Base-by-base conservation (phyloP, 805 yeast genomes). In the Saturnispora quitensis region DNA sequence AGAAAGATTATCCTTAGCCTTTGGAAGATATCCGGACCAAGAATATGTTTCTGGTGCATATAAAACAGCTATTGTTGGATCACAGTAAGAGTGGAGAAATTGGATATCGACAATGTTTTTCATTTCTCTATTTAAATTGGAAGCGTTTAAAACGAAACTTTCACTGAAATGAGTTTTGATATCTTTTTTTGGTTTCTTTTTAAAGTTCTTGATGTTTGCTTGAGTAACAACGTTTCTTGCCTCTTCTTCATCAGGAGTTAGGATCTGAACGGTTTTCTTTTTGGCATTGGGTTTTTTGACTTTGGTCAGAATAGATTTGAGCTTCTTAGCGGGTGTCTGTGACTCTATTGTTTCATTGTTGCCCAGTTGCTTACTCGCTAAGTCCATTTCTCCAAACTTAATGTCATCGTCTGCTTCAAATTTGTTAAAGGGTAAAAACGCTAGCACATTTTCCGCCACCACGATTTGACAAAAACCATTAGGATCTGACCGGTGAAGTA, bases 11-110 rank as follows among this genome's bases (percentile, higher is more conserved):
- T 88, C 95, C 60, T 80, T 83, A 5, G 68, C 70, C 47, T 74
- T 68, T 2, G 83, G 74, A 34, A 84, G 67, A 50, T 78, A 74
- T 0, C 96, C 96, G 0, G 95, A 82, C 96, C 97, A 88, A 0
- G 89, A 80, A 12, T 61, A 45, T 1, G 63, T 50, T 33, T 65
- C 62, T 1, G 71, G 68, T 0, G 68, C 64, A 53, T 66, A 66
- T 43, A 66, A 51, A 15, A 66, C 53, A 2, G 69, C 69, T n/a
- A 67, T 50, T 0, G 97, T 90, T 0, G 97, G 95, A 53, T 84
- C 93, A 56, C 84, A 71, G 62, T 88, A 91, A 51, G 83, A 83
- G 60, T 81, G 67, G 40, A 91, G 66, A 62, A 86, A 90, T 47
- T 79, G 80, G 58, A 84, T 73, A 61, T 87, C 95, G 2, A 84